Base-by-base conservation (phyloP, 2,329 filamentous ascomycete species). In the Clonostachys rosea region DNA sequence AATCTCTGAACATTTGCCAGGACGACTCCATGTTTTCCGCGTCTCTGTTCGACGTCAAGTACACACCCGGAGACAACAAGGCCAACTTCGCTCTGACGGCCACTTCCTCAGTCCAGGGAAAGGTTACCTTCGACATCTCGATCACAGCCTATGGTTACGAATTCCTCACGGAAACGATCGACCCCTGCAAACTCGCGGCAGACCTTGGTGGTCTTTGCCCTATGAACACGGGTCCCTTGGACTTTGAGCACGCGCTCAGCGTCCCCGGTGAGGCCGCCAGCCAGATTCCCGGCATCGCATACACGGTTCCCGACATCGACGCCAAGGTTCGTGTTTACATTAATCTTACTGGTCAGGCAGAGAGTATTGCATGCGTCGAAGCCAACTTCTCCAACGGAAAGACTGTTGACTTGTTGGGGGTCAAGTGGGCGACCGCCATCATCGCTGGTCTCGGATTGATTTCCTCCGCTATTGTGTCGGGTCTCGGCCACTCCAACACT, bases 401-500 rank as follows among this genome's bases (percentile, higher is more conserved):
- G 70, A 95, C 91, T 1, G 92, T 96, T 46, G 85, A 96, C 64
- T 82, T 96, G 57, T 75, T 89, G 51, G 90, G 85, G 50, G 91
- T 96, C 39, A 90, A 91, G 58, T 96, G 91, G 91, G 78, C 83
- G 36, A 91, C 91, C 24, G 92, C 92, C 49, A 76, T 95, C 55
- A 91, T 96, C 58, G 89, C 90, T 53, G 90, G 89, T 50, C 71
- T 95, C 42, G 90, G 88, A 55, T 76, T 96, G 42, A 75, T 90
- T 43, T 86, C 90, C 9, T 96, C 92, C 40, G 92, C 90, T 51
- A 79, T 96, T 53, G 88, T 92, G 33, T 96, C 91, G 30, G 91
- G 91, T 34, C 74, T 96, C 5, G 92, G 92, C 11, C 91, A 96
- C 67, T 89, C 89, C 44, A 96, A 96, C 65, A 92, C 92, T 6